Percentiles rank a stretch among this genome's conserved stretches.
Conservation (phyloP, 371 early-diverging fungal species). For the Dichotomocladium elegans region DNA sequence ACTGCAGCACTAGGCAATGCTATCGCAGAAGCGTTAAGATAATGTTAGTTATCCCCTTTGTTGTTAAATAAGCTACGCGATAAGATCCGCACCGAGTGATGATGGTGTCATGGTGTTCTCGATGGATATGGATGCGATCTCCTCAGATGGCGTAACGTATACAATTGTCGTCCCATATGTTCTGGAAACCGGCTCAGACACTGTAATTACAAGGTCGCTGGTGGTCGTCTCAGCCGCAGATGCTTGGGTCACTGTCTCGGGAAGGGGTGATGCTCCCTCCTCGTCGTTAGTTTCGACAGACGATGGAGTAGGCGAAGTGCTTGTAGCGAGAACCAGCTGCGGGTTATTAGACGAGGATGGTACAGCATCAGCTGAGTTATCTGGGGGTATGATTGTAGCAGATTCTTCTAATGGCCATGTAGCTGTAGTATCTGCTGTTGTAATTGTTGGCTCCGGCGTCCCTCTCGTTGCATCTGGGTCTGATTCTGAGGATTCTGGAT, state of each 20-base stretch:
- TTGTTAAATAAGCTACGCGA: neutral
- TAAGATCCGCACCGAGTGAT: neutral
- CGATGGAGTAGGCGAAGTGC: neutral
- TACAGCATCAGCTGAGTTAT: too few species aligned
- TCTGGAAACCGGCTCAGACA: neutral
- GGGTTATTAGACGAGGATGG: too few species aligned
- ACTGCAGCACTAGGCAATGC: neutral
- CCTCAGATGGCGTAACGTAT: too few species aligned
- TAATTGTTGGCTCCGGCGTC: too few species aligned
- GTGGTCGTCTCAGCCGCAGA: neutral
- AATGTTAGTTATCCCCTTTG: neutral
- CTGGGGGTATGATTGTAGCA: too few species aligned
- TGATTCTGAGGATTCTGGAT: too few species aligned
- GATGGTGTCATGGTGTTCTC: neutral
- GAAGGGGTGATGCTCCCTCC: neutral
- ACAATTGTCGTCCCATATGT: neutral
- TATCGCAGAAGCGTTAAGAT: neutral
- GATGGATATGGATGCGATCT: neutral
- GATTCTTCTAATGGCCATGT: too few species aligned
- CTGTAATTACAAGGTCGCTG: too few species aligned
- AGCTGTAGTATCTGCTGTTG: too few species aligned
- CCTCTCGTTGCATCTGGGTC: too few species aligned
- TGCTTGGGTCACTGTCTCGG: neutral
- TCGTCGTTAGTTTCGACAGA: too few species aligned
- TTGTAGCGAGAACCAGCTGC: neutral